These are phyloP conservation scores for Exophiala bonariae DNA, from an alignment of 2,329 filamentous ascomycete species.

Conservation along the genomic window DNA sequence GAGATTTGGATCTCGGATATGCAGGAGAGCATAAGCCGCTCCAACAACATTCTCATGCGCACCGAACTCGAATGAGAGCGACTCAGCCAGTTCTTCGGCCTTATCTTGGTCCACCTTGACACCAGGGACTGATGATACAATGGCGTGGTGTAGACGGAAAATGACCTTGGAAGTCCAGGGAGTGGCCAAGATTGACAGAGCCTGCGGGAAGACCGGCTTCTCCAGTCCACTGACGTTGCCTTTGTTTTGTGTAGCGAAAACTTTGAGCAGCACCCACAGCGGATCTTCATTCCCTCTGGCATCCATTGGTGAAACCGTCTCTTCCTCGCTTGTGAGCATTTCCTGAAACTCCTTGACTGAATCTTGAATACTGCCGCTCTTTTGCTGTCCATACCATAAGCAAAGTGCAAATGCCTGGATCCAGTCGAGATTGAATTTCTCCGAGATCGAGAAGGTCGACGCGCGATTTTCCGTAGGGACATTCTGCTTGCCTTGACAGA, in stretches of 20 bases:
- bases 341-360: constrained; percentile 73
- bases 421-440: constrained; percentile 87
- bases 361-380: constrained; percentile 66
- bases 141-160: constrained; percentile 83
- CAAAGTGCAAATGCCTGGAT: constrained; percentile 88
- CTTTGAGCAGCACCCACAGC: constrained; percentile 81
- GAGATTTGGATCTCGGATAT: constrained; percentile 64
- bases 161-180: constrained; percentile 73
- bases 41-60: constrained; percentile 67
- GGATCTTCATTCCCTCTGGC: constrained; percentile 61
- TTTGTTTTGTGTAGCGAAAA: constrained; percentile 60
- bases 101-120: constrained; percentile 58
- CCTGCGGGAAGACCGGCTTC: constrained; percentile 59
- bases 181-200: constrained; percentile 74
- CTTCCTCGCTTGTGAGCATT: constrained; percentile 70
- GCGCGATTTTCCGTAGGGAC: constrained; percentile 77
- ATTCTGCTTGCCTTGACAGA: constrained; percentile 72
- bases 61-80: constrained; percentile 54
- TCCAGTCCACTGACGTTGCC: constrained; percentile 33
- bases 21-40: constrained; percentile 74
- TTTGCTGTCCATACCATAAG: constrained; percentile 79
- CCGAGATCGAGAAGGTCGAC: constrained; percentile 76
- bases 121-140: constrained; percentile 48
- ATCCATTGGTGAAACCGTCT: constrained; percentile 69
- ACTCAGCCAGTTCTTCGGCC: constrained; percentile 65